Percentiles rank a stretch among this genome's conserved stretches.
phyloP scores from a whole-genome alignment of 805 yeast species.

The Metschnikowia proteae region DNA sequence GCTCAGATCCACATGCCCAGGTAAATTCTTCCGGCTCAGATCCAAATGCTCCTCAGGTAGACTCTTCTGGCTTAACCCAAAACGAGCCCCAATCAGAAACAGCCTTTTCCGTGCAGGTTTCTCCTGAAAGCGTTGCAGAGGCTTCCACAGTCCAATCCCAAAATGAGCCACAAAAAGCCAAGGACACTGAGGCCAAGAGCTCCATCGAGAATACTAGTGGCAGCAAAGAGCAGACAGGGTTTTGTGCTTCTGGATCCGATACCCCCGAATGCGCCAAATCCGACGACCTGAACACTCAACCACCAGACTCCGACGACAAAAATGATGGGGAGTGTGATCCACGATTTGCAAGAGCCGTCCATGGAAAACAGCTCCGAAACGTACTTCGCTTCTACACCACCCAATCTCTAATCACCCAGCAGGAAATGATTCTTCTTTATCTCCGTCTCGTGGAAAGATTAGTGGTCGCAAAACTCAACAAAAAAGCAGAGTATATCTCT shows the following conservation, averaged over 20 bases:
- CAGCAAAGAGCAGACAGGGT: background rate
- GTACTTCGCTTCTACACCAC: background rate
- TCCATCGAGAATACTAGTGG: no score
- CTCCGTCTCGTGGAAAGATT: constrained; percentile 2
- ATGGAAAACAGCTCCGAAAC: constrained; percentile 1
- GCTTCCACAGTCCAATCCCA: no score
- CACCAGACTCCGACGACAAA: background rate
- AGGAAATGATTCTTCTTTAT: constrained; percentile 1
- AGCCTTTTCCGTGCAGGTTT: no score
- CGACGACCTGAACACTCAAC: background rate
- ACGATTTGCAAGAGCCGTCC: background rate
- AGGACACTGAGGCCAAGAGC: no score
- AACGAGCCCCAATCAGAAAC: background rate
- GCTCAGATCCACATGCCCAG: background rate
- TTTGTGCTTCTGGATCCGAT: no score
- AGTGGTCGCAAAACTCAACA: background rate
- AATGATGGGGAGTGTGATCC: background rate
- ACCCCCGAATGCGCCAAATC: background rate
- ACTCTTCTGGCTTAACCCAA: background rate
- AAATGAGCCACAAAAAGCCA: no score
- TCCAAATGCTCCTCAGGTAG: background rate
- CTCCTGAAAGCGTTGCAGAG: no score
- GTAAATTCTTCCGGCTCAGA: no score
- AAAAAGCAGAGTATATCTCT: background rate
- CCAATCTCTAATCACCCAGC: constrained; percentile 1